Percentiles rank a stretch among this genome's conserved stretches.
phyloP scores from a whole-genome alignment of 148 eudicot genomes.

The Cornus florida region DNA sequence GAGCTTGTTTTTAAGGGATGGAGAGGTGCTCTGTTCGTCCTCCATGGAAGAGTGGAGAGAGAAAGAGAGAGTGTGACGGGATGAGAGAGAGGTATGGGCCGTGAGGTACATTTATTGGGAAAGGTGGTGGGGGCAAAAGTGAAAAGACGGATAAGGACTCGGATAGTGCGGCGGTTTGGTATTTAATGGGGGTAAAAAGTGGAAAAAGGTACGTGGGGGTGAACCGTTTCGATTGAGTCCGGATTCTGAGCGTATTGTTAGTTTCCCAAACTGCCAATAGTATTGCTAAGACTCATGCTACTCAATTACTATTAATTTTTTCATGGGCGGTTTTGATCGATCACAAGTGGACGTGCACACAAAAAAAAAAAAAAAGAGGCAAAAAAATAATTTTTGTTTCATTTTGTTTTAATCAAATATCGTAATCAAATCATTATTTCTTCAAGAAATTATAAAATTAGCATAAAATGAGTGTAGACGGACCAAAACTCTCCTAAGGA shows the following conservation, averaged over 20 bases:
- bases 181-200: background rate
- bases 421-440: too few species aligned
- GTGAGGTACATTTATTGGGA: background rate
- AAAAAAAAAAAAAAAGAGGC: too few species aligned
- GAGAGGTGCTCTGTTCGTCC: constrained; percentile 17
- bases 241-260: background rate
- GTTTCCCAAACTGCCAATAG: too few species aligned
- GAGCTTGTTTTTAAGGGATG: constrained; percentile 31
- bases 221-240: background rate
- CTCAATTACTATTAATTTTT: too few species aligned
- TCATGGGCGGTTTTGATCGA: too few species aligned
- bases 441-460: too few species aligned
- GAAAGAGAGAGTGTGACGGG: background rate
- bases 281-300: too few species aligned
- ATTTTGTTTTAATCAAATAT: too few species aligned
- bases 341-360: too few species aligned
- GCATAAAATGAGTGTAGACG: too few species aligned
- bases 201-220: background rate
- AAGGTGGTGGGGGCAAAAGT: background rate
- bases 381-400: too few species aligned
- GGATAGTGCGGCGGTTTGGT: background rate
- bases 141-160: background rate
- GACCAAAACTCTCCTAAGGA: too few species aligned
- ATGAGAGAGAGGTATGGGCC: background rate
- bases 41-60: constrained; percentile 15